phyloP scores from a whole-genome alignment of 129 eudicot species.

The Erigeron canadensis region DNA sequence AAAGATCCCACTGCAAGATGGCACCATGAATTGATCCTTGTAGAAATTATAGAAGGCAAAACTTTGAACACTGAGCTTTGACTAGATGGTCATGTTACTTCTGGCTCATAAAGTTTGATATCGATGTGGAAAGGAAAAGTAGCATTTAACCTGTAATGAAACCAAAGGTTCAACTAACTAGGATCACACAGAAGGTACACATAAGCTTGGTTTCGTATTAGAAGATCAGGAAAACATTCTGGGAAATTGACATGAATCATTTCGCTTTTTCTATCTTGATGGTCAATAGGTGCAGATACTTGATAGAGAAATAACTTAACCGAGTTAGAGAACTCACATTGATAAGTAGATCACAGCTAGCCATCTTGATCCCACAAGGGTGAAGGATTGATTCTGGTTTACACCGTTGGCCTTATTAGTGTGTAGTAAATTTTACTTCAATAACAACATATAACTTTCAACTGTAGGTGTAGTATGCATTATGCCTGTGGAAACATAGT shows the following conservation, averaged over 20 bases:
- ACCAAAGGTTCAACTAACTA: background rate
- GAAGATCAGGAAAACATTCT: background rate
- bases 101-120: background rate
- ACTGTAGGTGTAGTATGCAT: conserved; percentile 9
- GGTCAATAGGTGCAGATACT: background rate
- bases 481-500: conserved; percentile 10
- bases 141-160: background rate
- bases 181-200: conserved; percentile 9
- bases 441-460: conserved; percentile 1
- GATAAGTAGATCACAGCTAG: background rate
- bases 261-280: background rate
- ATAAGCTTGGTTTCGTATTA: conserved; percentile 1
- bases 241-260: background rate
- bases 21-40: background rate
- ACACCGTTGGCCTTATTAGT: background rate
- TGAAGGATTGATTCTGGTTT: conserved; percentile 7
- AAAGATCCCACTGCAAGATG: background rate
- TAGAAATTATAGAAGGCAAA: background rate
- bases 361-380: background rate
- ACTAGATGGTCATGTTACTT: background rate
- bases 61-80: too few relatives aligned
- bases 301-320: background rate
- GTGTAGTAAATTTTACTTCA: background rate
- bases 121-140: background rate
- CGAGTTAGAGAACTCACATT: background rate